Evolutionary conservation across 768 basidiomycete genomes (phyloP).

Genomic region (Dioszegia aurantiaca): DNA sequence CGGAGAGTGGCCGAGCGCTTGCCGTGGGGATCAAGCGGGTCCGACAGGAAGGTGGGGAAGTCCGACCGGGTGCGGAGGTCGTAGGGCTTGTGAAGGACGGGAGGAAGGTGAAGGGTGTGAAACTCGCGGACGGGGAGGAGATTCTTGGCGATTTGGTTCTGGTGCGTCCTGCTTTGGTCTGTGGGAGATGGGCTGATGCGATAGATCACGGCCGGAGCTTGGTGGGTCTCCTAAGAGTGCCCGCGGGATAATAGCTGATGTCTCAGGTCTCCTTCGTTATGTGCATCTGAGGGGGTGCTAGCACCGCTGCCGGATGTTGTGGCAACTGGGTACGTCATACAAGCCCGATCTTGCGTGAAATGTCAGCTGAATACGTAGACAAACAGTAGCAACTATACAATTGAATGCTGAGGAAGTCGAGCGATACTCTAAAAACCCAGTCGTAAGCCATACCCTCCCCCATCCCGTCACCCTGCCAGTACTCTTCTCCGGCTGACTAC

Average conservation of each 20-base stretch:
- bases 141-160: conserved; percentile 60
- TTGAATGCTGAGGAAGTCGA: conserved; percentile 69
- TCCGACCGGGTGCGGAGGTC: conserved; percentile 63
- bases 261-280: conserved; percentile 74
- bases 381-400: conserved; percentile 72
- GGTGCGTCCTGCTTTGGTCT: conserved; percentile 19
- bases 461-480: background rate
- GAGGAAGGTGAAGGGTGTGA: conserved; percentile 59
- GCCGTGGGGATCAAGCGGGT: conserved; percentile 61
- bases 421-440: conserved; percentile 58
- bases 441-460: conserved; percentile 44
- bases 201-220: conserved; percentile 42
- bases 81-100: conserved; percentile 56
- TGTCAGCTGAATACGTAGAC: conserved; percentile 56
- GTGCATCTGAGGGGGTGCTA: conserved; percentile 59
- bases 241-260: background rate
- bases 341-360: too few species aligned
- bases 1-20: conserved; percentile 68
- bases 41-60: conserved; percentile 60
- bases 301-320: conserved; percentile 57
- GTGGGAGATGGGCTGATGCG: background rate
- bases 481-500: background rate
- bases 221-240: conserved; percentile 21
- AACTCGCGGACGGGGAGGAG: conserved; percentile 60
- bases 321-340: conserved; percentile 86